These are phyloP conservation scores for Sphagnurus paluster DNA, from an alignment of 1,284 basidiomycete genomes.

Conservation along the genomic window DNA sequence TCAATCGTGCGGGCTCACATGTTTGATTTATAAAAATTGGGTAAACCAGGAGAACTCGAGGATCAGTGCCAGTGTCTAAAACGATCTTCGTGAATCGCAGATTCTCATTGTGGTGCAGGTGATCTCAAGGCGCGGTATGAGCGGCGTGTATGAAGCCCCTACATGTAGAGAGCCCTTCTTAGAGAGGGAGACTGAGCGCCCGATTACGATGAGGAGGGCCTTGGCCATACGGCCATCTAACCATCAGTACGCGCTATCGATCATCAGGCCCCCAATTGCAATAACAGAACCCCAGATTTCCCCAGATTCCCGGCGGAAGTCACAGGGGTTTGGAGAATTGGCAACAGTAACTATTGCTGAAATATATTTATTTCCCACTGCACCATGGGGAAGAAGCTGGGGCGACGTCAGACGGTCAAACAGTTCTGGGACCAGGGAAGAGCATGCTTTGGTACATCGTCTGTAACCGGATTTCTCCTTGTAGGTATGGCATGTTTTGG, in stretches of 20 bases:
- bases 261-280: conserved; percentile 5
- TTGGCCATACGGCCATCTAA: conserved; percentile 10
- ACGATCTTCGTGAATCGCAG: too few relatives aligned
- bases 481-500: not conserved
- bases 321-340: conserved; percentile 3
- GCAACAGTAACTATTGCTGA: conserved; percentile 2
- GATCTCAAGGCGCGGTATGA: conserved; percentile 4
- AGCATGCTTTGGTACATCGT: not conserved
- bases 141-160: conserved; percentile 2
- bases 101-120: too few relatives aligned
- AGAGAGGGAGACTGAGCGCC: not conserved
- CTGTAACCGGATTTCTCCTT: not conserved
- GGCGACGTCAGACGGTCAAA: not conserved
- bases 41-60: conserved; percentile 5
- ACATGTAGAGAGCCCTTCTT: not conserved
- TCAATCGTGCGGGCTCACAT: too few relatives aligned
- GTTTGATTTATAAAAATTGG: too few relatives aligned
- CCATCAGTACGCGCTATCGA: conserved; percentile 1
- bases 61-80: too few relatives aligned
- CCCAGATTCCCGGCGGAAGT: conserved; percentile 1
- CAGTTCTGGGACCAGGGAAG: not conserved
- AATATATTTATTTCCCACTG: not conserved
- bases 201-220: not conserved
- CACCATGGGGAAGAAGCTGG: not conserved
- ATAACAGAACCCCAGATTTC: conserved; percentile 12